Conservation (phyloP, 805 yeast species). For the Candida qinlingensis region DNA sequence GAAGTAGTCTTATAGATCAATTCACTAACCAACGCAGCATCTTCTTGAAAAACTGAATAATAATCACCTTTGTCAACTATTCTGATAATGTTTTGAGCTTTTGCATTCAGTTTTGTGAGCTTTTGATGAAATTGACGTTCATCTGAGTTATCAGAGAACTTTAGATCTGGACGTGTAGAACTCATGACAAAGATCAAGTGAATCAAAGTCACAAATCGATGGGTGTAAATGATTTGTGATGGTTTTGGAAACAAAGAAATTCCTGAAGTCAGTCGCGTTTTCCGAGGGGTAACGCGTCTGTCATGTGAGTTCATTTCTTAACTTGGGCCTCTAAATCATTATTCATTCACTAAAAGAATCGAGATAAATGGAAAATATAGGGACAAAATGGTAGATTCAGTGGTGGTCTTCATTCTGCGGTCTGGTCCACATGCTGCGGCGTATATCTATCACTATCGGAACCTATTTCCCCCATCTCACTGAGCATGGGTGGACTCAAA, state of each 20-base stretch:
- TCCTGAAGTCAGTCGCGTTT: background rate
- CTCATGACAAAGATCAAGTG: constrained; percentile 6
- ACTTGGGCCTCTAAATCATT: too few species aligned
- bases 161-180: constrained; percentile 47
- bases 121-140: constrained; percentile 44
- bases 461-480: too few species aligned
- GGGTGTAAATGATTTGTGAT: background rate
- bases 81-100: constrained; percentile 50
- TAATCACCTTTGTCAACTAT: constrained; percentile 81
- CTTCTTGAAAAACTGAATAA: constrained; percentile 67
- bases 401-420: too few species aligned
- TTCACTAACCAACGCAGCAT: constrained; percentile 81
- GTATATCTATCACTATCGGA: too few species aligned
- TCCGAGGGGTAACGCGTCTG: background rate
- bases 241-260: background rate
- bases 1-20: constrained; percentile 77
- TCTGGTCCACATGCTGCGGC: too few species aligned
- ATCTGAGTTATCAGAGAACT: constrained; percentile 48
- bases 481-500: too few species aligned
- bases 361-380: too few species aligned
- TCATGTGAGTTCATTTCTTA: background rate
- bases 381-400: too few species aligned
- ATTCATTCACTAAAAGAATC: too few species aligned
- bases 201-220: background rate
- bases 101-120: constrained; percentile 42